Percentiles rank a stretch among this genome's conserved stretches.
Conservation (phyloP, 108 stramenopile genomes). For the Cyclostephanos invisitatus region DNA sequence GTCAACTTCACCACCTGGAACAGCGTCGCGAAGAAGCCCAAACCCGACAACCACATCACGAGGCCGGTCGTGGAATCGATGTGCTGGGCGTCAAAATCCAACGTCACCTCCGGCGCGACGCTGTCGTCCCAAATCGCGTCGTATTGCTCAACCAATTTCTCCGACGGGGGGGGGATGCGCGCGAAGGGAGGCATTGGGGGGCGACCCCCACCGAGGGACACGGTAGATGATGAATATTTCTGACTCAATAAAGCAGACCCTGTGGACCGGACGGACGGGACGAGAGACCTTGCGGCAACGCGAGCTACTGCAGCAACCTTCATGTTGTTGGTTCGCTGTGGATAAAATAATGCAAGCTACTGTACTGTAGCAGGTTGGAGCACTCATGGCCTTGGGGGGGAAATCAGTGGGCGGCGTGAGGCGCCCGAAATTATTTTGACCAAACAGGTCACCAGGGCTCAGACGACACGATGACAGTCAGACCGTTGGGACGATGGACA, state of each 20-base stretch:
- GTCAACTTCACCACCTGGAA: slow-evolving; percentile 66
- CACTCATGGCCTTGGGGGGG: too few relatives aligned
- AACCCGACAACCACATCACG: slow-evolving; percentile 75
- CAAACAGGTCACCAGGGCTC: too few relatives aligned
- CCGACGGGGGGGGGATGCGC: slow-evolving; percentile 73
- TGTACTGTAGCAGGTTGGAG: too few relatives aligned
- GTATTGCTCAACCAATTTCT: slow-evolving; percentile 89
- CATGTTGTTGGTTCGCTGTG: too few relatives aligned
- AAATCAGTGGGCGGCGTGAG: too few relatives aligned
- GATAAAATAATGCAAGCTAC: too few relatives aligned
- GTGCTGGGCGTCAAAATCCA: slow-evolving; percentile 96
- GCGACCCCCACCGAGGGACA: slow-evolving; percentile 43
- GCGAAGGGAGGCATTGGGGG: slow-evolving; percentile 85
- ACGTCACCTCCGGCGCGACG: slow-evolving; percentile 92
- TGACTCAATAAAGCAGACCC: slow-evolving; percentile 46
- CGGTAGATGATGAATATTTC: slow-evolving; percentile 48
- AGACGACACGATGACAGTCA: too few relatives aligned
- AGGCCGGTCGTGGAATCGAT: slow-evolving; percentile 77
- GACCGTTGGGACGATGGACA: too few relatives aligned
- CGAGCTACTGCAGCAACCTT: slow-evolving; percentile 24
- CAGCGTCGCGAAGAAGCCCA: slow-evolving; percentile 74
- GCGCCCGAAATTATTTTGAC: too few relatives aligned
- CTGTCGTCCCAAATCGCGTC: slow-evolving; percentile 96
- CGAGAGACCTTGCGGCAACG: slow-evolving; percentile 44
- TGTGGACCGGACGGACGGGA: slow-evolving; percentile 61